Evolutionary conservation across 257 asterid genomes (phyloP).

Genomic region (Lavandula angustifolia): DNA sequence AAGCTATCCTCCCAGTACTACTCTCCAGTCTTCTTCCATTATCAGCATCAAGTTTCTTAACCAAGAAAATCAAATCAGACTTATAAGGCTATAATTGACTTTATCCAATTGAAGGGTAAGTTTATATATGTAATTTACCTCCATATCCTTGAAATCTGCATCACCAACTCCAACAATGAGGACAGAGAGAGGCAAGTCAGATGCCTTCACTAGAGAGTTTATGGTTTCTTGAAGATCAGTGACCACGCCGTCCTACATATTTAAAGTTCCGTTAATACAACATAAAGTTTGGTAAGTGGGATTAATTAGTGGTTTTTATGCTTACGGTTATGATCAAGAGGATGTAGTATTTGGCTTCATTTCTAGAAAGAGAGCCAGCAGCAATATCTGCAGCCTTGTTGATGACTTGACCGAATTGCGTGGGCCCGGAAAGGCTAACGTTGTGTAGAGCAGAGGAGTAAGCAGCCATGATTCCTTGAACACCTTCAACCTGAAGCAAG

Average conservation of each 20-base stretch:
- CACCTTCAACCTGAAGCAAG: conserved; percentile 60
- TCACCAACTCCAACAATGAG: too few species aligned
- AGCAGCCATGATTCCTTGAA: conserved; percentile 76
- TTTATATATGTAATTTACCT: too few species aligned
- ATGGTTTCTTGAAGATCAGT: too few species aligned
- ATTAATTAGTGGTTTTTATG: background rate
- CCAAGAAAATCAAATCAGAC: background rate
- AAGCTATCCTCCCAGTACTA: conserved; percentile 69
- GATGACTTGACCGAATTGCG: conserved; percentile 77
- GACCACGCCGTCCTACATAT: conserved; percentile 20
- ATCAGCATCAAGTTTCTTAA: conserved; percentile 79
- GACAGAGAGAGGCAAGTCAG: too few species aligned
- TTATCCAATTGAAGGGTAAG: background rate
- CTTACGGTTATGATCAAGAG: conserved; percentile 30
- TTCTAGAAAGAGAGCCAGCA: too few species aligned
- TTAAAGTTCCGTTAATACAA: background rate
- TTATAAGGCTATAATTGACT: background rate
- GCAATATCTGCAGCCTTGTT: too few species aligned
- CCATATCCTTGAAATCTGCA: too few species aligned
- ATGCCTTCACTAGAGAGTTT: too few species aligned
- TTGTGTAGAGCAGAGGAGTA: conserved; percentile 66
- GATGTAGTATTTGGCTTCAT: too few species aligned
- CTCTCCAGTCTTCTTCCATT: conserved; percentile 65
- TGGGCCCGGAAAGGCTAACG: conserved; percentile 69
- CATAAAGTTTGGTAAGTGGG: background rate